Percentiles rank a stretch among this genome's conserved stretches.
Evolutionary conservation across 1,284 basidiomycete genomes (phyloP).

Genomic region (Rhodotorula sp.): DNA sequence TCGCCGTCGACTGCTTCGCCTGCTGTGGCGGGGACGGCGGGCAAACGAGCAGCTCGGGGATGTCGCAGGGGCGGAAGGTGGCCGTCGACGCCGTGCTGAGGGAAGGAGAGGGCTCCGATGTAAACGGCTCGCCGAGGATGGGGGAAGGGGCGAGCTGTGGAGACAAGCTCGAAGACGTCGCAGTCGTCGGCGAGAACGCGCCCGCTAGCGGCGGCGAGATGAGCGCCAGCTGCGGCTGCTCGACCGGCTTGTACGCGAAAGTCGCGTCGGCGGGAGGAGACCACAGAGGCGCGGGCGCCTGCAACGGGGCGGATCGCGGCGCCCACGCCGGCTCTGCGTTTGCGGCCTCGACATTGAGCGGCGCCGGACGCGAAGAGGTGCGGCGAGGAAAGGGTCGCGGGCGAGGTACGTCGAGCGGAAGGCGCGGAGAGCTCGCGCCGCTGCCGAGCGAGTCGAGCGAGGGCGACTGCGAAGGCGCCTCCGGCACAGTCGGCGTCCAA

Average conservation of each 20-base stretch:
- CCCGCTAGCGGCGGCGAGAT: conserved; percentile 1
- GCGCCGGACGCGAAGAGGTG: conserved; percentile 31
- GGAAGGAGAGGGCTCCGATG: conserved; percentile 5
- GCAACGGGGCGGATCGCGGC: conserved; percentile 22
- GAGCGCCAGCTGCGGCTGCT: neutral
- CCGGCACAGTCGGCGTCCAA: neutral
- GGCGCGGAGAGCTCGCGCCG: neutral
- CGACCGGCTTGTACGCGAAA: neutral
- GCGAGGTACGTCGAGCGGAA: neutral
- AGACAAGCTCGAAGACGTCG: neutral
- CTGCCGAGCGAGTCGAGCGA: neutral
- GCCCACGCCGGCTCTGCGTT: conserved; percentile 15
- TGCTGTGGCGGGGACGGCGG: conserved; percentile 23
- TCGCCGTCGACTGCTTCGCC: neutral
- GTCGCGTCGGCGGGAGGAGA: neutral
- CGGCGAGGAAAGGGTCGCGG: conserved; percentile 27
- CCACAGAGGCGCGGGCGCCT: neutral
- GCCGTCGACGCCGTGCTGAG: conserved; percentile 23
- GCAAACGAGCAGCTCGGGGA: conserved; percentile 29
- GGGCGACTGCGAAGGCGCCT: neutral
- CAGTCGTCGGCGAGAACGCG: neutral
- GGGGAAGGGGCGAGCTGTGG: neutral
- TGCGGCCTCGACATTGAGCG: conserved; percentile 33
- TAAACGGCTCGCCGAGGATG: conserved; percentile 18
- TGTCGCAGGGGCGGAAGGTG: conserved; percentile 21